A percentile compares a stretch with the other conserved stretches of the same genome.
Conservation (phyloP, 768 basidiomycete species). For the Mycena belliarum region DNA sequence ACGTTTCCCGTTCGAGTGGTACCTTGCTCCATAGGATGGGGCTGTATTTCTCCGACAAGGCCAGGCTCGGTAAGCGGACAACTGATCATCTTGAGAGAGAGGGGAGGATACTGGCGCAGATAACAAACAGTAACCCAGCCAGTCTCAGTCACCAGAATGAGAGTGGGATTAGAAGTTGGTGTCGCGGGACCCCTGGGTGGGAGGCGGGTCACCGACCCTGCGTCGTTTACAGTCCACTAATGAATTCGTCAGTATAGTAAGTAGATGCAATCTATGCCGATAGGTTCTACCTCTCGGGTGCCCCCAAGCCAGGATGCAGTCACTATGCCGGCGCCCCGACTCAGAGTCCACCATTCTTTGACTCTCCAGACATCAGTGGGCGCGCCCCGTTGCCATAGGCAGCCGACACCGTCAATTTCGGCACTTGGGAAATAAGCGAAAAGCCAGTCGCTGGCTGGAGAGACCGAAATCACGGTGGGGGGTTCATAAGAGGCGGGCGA, state of each 20-base stretch:
- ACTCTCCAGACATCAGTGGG: constrained; percentile 65
- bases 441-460: constrained; percentile 60
- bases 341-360: constrained; percentile 56
- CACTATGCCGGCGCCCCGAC: constrained; percentile 57
- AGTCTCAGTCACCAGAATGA: constrained; percentile 67
- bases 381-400: constrained; percentile 62
- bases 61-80: constrained; percentile 48
- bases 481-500: constrained; percentile 55
- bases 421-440: constrained; percentile 75
- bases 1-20: constrained; percentile 36
- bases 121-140: constrained; percentile 58
- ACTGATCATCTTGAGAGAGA: constrained; percentile 46
- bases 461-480: constrained; percentile 61
- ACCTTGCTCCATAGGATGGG: constrained; percentile 31
- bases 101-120: constrained; percentile 42
- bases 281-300: constrained; percentile 56
- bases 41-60: constrained; percentile 36
- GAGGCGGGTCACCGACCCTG: constrained; percentile 53
- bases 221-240: constrained; percentile 55
- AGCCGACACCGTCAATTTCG: constrained; percentile 53
- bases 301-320: constrained; percentile 61
- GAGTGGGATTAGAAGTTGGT: constrained; percentile 52
- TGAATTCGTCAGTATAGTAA: background rate
- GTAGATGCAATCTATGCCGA: background rate
- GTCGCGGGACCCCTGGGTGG: constrained; percentile 61